Evolutionary conservation across 495 filamentous ascomycete species (phyloP).

Genomic region (Penicillium fimorum): DNA sequence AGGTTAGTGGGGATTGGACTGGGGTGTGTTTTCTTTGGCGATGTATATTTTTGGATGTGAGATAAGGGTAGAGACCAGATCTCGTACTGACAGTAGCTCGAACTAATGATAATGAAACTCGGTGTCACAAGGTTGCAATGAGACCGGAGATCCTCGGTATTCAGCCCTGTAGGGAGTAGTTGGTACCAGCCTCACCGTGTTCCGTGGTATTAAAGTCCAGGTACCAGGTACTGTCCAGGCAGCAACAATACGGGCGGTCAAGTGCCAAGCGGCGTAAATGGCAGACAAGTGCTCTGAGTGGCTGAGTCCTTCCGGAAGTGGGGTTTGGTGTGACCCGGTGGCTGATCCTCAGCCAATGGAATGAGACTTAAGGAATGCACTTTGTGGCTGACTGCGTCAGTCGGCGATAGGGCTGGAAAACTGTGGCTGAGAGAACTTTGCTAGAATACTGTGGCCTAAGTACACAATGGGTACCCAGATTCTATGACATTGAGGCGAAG

Average conservation of each 20-base stretch:
- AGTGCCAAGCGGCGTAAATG: slow-evolving; percentile 9
- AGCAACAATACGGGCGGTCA: slow-evolving; percentile 27
- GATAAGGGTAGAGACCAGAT: neutral
- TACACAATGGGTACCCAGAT: neutral
- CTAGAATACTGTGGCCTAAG: neutral
- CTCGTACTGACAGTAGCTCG: slow-evolving; percentile 5
- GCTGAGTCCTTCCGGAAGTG: neutral
- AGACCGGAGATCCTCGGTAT: neutral
- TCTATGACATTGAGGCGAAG: neutral
- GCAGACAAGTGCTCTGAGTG: slow-evolving; percentile 14
- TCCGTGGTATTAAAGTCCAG: neutral
- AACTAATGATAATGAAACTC: slow-evolving; percentile 5
- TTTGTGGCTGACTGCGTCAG: slow-evolving; percentile 24
- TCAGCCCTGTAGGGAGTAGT: neutral
- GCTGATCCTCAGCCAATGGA: slow-evolving; percentile 13
- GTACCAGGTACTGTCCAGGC: slow-evolving; percentile 19
- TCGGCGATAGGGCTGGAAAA: slow-evolving; percentile 25
- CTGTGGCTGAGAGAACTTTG: slow-evolving; percentile 22
- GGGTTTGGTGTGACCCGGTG: slow-evolving; percentile 7
- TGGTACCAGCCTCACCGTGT: neutral
- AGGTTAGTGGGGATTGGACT: slow-evolving; percentile 1
- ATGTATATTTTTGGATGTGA: neutral
- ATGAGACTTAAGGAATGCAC: neutral
- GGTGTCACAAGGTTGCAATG: slow-evolving; percentile 2
- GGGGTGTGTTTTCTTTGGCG: slow-evolving; percentile 4